Evolutionary conservation across 2,329 filamentous ascomycete species (phyloP).

Genomic region (Neopestalotiopsis sp.): DNA sequence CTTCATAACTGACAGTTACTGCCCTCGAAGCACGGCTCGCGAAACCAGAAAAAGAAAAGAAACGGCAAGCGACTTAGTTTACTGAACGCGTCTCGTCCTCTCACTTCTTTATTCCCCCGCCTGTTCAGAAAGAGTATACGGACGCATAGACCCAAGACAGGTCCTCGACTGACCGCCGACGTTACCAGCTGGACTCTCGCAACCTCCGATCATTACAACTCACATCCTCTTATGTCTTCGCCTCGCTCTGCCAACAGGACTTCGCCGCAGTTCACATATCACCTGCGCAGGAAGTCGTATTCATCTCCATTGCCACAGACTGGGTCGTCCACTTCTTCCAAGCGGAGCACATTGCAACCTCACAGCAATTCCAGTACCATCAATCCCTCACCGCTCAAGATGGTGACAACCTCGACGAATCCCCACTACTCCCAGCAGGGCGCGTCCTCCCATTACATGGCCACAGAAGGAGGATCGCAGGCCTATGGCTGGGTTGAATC

Average conservation of each 20-base stretch:
- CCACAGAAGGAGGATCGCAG: conserved; percentile 30
- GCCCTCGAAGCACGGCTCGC: no score
- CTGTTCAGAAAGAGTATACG: not conserved
- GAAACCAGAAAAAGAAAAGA: no score
- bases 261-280: conserved; percentile 28
- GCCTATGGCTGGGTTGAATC: conserved; percentile 53
- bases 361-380: conserved; percentile 26
- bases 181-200: not conserved
- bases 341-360: conserved; percentile 15
- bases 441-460: conserved; percentile 32
- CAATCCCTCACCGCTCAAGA: conserved; percentile 38
- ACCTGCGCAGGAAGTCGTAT: conserved; percentile 15
- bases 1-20: not conserved
- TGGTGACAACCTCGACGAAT: conserved; percentile 35
- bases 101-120: not conserved
- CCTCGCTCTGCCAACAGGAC: conserved; percentile 32
- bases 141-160: not conserved
- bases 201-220: not conserved
- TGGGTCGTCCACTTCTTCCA: conserved; percentile 5
- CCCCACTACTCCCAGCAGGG: conserved; percentile 31
- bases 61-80: no score
- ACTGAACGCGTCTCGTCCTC: no score
- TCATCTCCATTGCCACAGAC: conserved; percentile 19
- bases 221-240: conserved; percentile 31
- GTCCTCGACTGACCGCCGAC: not conserved